phyloP scores from a whole-genome alignment of 2,329 filamentous ascomycete genomes.

The Fusarium proliferatum region DNA sequence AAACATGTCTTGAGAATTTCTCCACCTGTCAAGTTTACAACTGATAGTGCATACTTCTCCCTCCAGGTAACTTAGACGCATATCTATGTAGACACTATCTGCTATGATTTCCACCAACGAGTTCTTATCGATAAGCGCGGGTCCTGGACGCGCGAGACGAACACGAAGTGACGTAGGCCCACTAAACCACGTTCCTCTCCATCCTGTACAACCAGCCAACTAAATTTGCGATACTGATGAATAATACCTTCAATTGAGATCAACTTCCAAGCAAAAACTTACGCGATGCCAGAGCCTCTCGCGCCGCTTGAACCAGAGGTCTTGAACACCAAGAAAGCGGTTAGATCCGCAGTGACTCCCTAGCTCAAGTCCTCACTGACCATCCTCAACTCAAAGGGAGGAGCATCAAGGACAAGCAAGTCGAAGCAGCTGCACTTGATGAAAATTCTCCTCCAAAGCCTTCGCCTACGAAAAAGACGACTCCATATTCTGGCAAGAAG shows the following conservation, averaged over 20 bases:
- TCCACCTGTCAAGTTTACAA: fast-evolving
- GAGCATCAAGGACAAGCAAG: no score
- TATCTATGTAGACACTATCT: not conserved
- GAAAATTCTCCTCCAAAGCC: no score
- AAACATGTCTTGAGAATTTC: not conserved
- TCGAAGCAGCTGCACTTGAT: no score
- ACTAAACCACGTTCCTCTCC: not conserved
- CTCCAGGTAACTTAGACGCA: not conserved
- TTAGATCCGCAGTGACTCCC: no score
- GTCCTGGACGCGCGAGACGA: not conserved
- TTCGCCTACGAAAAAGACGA: no score
- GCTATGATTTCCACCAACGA: fast-evolving
- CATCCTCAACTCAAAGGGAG: no score
- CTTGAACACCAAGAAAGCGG: no score
- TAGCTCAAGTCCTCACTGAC: no score
- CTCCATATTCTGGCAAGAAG: no score
- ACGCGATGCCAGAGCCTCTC: not conserved
- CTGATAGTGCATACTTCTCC: not conserved
- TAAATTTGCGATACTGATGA: not conserved
- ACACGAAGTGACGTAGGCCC: not conserved
- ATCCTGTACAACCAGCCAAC: not conserved
- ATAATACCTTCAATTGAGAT: not conserved
- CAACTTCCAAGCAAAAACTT: not conserved
- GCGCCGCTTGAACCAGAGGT: not conserved
- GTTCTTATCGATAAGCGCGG: not conserved